These are phyloP conservation scores for Porphyrellus sp. DNA, from an alignment of 1,284 basidiomycete species.

Conservation along the genomic window DNA sequence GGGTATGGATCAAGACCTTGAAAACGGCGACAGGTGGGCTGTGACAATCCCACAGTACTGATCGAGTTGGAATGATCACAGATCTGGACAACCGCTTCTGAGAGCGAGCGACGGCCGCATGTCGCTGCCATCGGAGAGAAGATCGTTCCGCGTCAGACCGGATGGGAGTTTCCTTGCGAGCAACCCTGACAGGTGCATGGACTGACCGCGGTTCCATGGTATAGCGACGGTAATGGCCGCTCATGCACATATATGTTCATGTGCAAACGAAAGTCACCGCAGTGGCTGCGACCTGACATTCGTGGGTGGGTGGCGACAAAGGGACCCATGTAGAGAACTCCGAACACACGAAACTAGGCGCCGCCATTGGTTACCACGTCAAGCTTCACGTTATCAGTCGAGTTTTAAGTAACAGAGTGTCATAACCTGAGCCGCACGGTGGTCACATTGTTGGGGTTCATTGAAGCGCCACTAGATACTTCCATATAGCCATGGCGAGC, in stretches of 20 bases:
- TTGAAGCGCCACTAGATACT: no score
- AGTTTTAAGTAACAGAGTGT: no score
- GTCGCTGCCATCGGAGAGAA: neutral
- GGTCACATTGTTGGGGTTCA: neutral
- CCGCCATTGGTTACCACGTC: neutral
- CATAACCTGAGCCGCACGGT: no score
- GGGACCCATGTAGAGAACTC: no score
- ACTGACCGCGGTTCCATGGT: conserved; percentile 5
- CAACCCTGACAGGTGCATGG: neutral
- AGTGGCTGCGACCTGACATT: neutral
- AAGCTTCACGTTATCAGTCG: no score
- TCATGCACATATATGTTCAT: neutral
- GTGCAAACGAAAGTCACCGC: neutral
- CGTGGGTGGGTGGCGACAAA: neutral
- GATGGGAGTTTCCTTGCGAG: neutral
- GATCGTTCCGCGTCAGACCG: neutral
- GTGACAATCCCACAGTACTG: neutral
- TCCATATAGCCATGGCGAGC: neutral
- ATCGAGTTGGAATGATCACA: neutral
- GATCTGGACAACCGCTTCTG: neutral
- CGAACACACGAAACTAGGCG: no score
- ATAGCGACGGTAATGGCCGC: neutral
- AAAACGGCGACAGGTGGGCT: neutral
- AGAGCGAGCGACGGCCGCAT: neutral
- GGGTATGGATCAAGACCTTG: neutral